Evolutionary conservation across 1,139 yeast genomes (phyloP), one percentile per base, ranked within the genome.

Genomic region (Candida frijolesensis): DNA sequence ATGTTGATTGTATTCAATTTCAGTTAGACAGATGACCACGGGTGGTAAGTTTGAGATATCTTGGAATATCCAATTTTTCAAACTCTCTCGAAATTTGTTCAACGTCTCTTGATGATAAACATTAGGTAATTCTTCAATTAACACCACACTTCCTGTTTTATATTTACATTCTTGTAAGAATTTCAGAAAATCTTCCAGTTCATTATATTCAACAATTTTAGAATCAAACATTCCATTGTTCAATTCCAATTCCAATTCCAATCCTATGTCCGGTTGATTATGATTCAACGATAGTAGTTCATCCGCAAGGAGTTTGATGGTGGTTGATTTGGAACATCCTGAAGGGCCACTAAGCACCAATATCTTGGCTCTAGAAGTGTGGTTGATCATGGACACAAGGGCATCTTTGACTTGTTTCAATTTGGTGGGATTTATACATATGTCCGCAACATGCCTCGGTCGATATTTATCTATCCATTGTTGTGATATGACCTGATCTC

Each of bases 41-140:
- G 96, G 96, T 1, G 96, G 96, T 5, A 85, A 60, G 0, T 54
- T 59, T 12, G 39, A 14, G 6, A 43, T 12, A 38, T 45, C 53
- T 25, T 58, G 53, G 54, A 69, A 73, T 8, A 87, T 65, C 92
- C 91, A 89, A 52, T 84, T 72, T 15, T 68, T 57, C 1, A 92
- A 54, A 0, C 84, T 68, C 2, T 66, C 62, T 52, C 87, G 83
- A 58, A 91, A 91, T 11, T 66, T 64, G 4, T 53, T 51, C 47
- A 83, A 71, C 0, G 96, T 87, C 2, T 76, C 82, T 4, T 63
- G 65, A 63, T 89, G 90, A 59, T 84, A 83, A 1, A 91, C 71
- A 63, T 90, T 90, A 0, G 99, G 99, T 5, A 91, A 63, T 54
- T 94, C 98, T 61, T 94, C 98, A 0, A 92, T 74, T 2, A 94